Conservation (phyloP, 169 alveolate species). For the Eimeria falciformis region DNA sequence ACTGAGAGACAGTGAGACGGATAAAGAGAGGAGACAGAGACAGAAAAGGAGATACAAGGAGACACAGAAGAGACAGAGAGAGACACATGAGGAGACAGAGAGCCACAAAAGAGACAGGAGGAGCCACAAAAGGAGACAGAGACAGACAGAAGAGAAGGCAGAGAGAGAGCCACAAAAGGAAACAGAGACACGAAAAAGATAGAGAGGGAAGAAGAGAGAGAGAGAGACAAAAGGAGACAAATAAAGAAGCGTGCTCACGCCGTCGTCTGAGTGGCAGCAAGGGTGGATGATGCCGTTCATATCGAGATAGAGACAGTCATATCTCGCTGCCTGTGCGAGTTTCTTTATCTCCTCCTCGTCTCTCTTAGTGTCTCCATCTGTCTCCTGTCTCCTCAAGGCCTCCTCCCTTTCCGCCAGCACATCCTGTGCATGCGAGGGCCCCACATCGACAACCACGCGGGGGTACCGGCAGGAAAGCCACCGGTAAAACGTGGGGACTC, state of each 20-base stretch:
- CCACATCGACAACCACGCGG: slow-evolving; percentile 44
- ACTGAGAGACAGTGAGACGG: too few relatives aligned
- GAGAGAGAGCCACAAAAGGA: not conserved
- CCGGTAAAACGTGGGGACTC: slow-evolving; percentile 97
- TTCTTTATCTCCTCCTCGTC: not conserved
- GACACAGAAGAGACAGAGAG: too few relatives aligned
- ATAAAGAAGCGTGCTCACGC: too few relatives aligned
- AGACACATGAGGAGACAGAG: too few relatives aligned
- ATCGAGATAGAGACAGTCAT: slow-evolving; percentile 97
- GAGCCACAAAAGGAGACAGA: not conserved
- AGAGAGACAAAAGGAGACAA: not conserved
- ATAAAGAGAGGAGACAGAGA: too few relatives aligned
- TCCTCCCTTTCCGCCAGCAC: not conserved
- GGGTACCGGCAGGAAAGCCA: slow-evolving; percentile 91
- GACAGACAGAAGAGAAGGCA: not conserved
- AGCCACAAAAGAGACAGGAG: not conserved
- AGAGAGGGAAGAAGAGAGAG: not conserved
- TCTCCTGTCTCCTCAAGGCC: not conserved
- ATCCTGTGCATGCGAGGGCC: not conserved
- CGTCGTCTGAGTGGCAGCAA: slow-evolving; percentile 95
- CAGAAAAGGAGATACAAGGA: too few relatives aligned
- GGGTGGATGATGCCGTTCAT: slow-evolving; percentile 99
- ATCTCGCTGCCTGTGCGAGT: slow-evolving; percentile 78
- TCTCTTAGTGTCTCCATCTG: not conserved
- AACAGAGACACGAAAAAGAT: not conserved